Evolutionary conservation across 208 protist genomes (phyloP).

Genomic region (Trypanosomatidae sp.): DNA sequence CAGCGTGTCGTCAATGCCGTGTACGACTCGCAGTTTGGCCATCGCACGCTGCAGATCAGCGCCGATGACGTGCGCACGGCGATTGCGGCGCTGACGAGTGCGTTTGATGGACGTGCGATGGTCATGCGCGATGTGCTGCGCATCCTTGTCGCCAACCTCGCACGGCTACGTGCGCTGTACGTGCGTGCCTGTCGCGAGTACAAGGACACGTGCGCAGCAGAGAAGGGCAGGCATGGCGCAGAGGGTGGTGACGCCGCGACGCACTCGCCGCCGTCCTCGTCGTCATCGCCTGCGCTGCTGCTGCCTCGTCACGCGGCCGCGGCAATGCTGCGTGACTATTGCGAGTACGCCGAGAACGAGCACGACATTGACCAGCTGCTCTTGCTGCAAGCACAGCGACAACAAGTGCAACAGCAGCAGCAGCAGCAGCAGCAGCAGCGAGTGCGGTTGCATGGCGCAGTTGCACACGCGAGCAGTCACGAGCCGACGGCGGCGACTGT

Average conservation of each 20-base stretch:
- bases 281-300: no score
- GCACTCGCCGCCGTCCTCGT: no score
- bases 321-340: conserved; percentile 52
- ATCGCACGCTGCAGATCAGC: conserved; percentile 48
- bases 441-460: no score
- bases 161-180: conserved; percentile 62
- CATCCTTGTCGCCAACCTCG: conserved; percentile 58
- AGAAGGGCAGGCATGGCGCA: no score
- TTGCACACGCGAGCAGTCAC: no score
- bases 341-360: conserved; percentile 67
- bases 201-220: no score
- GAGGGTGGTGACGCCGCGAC: no score
- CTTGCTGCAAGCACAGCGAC: no score
- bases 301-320: conserved; percentile 23
- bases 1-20: conserved; percentile 65
- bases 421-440: no score
- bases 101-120: conserved; percentile 30
- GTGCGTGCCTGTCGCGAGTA: conserved; percentile 24
- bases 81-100: conserved; percentile 27
- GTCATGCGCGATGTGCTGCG: conserved; percentile 58
- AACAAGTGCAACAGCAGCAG: no score
- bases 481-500: no score
- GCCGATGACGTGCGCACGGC: conserved; percentile 44
- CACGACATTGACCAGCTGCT: no score
- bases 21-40: conserved; percentile 68